Conservation (phyloP, 2,329 filamentous ascomycete species). For the Verticillium isaacii region DNA sequence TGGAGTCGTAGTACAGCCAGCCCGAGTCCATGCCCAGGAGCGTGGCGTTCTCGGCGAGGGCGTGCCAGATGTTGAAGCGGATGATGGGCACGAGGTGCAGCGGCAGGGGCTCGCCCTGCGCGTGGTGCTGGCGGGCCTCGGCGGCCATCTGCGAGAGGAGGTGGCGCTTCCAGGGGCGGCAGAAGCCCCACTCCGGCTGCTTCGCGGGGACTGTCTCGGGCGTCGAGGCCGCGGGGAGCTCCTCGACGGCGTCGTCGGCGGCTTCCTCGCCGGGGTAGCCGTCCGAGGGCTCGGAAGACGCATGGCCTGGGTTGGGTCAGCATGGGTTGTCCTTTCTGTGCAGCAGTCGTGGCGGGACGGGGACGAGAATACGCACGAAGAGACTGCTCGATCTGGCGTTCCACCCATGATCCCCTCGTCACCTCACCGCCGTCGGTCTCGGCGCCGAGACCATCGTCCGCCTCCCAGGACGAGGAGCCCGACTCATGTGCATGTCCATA, state of each 20-base stretch:
- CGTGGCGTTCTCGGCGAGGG: conserved; percentile 8
- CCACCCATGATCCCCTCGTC: not conserved
- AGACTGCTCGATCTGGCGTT: not conserved
- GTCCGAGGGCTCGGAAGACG: not conserved
- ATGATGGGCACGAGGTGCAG: conserved; percentile 5
- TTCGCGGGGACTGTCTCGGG: not conserved
- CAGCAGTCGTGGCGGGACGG: not conserved
- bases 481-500: not conserved
- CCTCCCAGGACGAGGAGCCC: not conserved
- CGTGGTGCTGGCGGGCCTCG: not conserved
- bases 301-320: not conserved
- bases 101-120: not conserved
- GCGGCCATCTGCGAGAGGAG: not conserved
- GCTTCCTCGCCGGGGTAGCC: not conserved
- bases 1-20: conserved; percentile 10
- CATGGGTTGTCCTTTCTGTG: not conserved
- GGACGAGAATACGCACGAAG: not conserved
- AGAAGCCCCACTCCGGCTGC: not conserved
- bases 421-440: not conserved
- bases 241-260: not conserved
- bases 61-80: conserved; percentile 10
- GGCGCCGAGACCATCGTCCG: not conserved
- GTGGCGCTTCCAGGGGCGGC: not conserved
- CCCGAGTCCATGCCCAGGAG: conserved; percentile 6
- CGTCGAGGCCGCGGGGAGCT: not conserved